Base-by-base conservation (phyloP, 2,329 filamentous ascomycete species). In the Ascochyta rabiei region DNA sequence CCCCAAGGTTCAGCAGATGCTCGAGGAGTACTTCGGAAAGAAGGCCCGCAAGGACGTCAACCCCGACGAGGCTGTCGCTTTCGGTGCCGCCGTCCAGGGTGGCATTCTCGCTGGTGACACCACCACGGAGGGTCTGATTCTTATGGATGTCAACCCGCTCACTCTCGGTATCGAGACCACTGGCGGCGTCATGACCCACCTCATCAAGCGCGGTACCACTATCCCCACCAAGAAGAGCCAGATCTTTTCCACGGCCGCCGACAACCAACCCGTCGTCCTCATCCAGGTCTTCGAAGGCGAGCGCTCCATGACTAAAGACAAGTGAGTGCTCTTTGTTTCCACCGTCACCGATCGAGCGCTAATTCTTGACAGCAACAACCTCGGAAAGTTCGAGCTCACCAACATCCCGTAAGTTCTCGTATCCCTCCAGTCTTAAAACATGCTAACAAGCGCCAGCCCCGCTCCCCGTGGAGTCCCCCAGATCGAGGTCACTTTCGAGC, bases 11-110 rank as follows among this genome's bases (percentile, higher is more conserved):
- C 89, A 96, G 82, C 77, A 86, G 69, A 88, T 98, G 75, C 90
- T 98, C 66, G 92, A 98, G 84, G 93, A 98, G 80, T 98, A 86
- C 86, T 98, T 98, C 77, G 82, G 93, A 79, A 98, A 98, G 90
- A 93, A 95, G 85, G 92, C 93, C 70, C 93, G 89, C 86, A 98
- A 98, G 91, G 91, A 92, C 81, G 96, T 99, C 78, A 98, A 98
- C 87, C 95, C 95, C 69, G 95, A 99, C 75, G 95, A 98, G 84
- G 95, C 95, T 81, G 95, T 98, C 68, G 95, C 95, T 75, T 98
- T 93, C 77, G 95, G 95, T 81, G 95, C 95, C 62, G 93, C 95
- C 68, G 92, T 98, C 68, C 95, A 99, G 82, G 95, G 89, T 81
- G 93, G 93, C 89, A 88, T 98, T 74, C 84, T 99, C 60, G 89